Conservation (phyloP, 768 basidiomycete species). For the Termitomyces sp. region DNA sequence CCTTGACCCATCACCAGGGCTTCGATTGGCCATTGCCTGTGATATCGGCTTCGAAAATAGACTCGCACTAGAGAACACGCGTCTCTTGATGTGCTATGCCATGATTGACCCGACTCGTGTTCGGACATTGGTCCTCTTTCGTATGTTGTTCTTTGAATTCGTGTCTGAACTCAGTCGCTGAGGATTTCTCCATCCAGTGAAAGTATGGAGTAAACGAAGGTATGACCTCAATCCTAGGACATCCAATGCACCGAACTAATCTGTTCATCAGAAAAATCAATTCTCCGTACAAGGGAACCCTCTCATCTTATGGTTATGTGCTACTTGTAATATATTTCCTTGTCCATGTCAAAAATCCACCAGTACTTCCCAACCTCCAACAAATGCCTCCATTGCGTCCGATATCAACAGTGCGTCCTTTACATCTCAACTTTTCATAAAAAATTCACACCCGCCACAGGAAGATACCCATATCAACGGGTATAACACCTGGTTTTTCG, state of each 20-base stretch:
- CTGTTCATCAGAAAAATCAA: slow-evolving; percentile 80
- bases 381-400: slow-evolving; percentile 90
- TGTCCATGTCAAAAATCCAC: slow-evolving; percentile 95
- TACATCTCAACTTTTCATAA: slow-evolving; percentile 14
- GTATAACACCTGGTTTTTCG: slow-evolving; percentile 94
- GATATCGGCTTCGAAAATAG: slow-evolving; percentile 99
- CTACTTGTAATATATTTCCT: slow-evolving; percentile 98
- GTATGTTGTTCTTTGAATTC: slow-evolving; percentile 50
- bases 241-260: slow-evolving; percentile 3
- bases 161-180: slow-evolving; percentile 9
- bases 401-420: slow-evolving; percentile 58
- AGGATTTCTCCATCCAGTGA: slow-evolving; percentile 54
- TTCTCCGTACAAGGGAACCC: slow-evolving; percentile 94
- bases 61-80: slow-evolving; percentile 94
- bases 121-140: slow-evolving; percentile 90
- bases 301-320: slow-evolving; percentile 97
- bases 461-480: slow-evolving; percentile 80
- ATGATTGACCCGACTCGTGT: slow-evolving; percentile 94
- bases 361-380: slow-evolving; percentile 94
- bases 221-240: slow-evolving; percentile 21
- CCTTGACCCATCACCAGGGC: slow-evolving; percentile 77
- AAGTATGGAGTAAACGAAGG: slow-evolving; percentile 98
- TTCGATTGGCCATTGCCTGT: slow-evolving; percentile 89
- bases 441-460: slow-evolving; percentile 31
- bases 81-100: slow-evolving; percentile 94